Evolutionary conservation across 1,139 yeast genomes (phyloP).

Genomic region (Entelexis sorbosivorans): DNA sequence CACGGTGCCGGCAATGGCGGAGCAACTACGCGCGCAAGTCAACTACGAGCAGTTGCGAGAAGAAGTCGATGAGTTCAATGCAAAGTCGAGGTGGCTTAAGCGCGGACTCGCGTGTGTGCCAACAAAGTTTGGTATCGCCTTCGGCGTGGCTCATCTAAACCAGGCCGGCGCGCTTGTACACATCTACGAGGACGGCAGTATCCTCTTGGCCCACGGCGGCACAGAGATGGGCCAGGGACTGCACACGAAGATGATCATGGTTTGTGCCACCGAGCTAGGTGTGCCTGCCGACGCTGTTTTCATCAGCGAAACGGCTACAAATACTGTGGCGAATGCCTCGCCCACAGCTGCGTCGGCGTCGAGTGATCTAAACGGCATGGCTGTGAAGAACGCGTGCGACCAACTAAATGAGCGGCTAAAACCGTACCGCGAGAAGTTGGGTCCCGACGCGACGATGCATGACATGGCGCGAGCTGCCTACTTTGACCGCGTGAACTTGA

Average conservation of each 20-base stretch:
- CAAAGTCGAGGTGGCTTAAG: constrained; percentile 35
- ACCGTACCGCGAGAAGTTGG: constrained; percentile 33
- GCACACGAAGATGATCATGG: constrained; percentile 39
- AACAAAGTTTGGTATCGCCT: constrained; percentile 39
- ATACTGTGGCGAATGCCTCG: constrained; percentile 38
- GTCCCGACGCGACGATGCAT: constrained; percentile 33
- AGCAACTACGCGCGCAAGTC: constrained; percentile 30
- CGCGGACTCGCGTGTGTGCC: constrained; percentile 39
- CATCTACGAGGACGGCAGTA: constrained; percentile 38
- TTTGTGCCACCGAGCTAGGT: constrained; percentile 35
- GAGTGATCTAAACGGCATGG: constrained; percentile 39
- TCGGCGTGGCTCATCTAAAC: constrained; percentile 37
- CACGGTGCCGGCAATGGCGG: constrained; percentile 32
- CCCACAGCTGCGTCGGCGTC: constrained; percentile 42
- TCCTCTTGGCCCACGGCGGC: constrained; percentile 38
- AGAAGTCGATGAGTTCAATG: constrained; percentile 35
- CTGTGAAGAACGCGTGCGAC: constrained; percentile 38
- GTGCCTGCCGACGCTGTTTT: constrained; percentile 35
- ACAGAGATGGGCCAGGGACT: constrained; percentile 44
- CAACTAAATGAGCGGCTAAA: constrained; percentile 34
- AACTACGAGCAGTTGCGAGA: constrained; percentile 30
- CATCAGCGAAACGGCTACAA: constrained; percentile 38
- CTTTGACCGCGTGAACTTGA: constrained; percentile 35
- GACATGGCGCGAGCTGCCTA: constrained; percentile 36
- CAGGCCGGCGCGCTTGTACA: constrained; percentile 41